A percentile compares a stretch with the other conserved stretches of the same genome.
These are phyloP conservation scores for Scutellaria galericulata DNA, from an alignment of 257 asterid species.

Conservation along the genomic window DNA sequence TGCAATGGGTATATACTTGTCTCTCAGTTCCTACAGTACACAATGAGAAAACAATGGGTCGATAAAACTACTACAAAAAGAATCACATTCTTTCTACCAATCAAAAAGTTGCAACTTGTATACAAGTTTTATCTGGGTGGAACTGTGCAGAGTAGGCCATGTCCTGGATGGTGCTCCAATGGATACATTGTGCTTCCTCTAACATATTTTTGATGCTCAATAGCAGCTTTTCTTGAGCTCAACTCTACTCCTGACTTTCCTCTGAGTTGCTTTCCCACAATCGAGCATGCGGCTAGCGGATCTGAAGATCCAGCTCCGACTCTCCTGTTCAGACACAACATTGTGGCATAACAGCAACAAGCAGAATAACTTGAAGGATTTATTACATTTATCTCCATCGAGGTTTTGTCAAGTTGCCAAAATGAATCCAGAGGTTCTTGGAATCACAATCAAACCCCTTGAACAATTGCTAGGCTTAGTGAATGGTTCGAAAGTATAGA, in stretches of 20 bases:
- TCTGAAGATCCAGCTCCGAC: conserved; percentile 78
- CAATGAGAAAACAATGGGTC: conserved; percentile 18
- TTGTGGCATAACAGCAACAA: background rate
- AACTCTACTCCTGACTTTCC: conserved; percentile 36
- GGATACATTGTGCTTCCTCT: conserved; percentile 78
- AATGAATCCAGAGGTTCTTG: no score
- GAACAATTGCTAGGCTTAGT: no score
- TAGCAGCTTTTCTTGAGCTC: conserved; percentile 53
- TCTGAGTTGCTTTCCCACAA: conserved; percentile 53
- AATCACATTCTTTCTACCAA: background rate
- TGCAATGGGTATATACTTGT: background rate
- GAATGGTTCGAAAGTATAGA: no score
- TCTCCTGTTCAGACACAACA: conserved; percentile 49
- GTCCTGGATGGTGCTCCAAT: conserved; percentile 80
- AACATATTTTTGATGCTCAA: conserved; percentile 67
- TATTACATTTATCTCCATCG: no score
- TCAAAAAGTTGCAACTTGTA: conserved; percentile 2
- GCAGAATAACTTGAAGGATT: background rate
- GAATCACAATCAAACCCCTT: no score
- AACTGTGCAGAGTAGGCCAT: conserved; percentile 77
- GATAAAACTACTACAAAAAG: conserved; percentile 32
- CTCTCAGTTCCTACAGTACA: conserved; percentile 13
- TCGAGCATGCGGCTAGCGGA: conserved; percentile 78
- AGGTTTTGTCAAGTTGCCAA: no score
- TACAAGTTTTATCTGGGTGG: conserved; percentile 45